A percentile compares a stretch with the other conserved stretches of the same genome.
Evolutionary conservation across 2,329 filamentous ascomycete genomes (phyloP).

Genomic region (Beauveria rudraprayagi): DNA sequence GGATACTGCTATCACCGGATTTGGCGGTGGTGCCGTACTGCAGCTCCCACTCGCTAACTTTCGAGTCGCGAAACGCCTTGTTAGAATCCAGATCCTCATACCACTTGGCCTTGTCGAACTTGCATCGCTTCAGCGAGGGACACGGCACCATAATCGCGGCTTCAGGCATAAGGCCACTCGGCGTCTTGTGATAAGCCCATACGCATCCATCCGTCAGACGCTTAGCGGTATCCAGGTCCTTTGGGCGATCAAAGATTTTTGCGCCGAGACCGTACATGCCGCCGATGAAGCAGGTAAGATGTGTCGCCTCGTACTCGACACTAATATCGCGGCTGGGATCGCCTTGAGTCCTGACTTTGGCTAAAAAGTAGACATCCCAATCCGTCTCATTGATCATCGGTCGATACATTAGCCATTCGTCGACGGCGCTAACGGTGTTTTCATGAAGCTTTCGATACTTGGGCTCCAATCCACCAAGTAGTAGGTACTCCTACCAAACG

Average conservation of each 20-base stretch:
- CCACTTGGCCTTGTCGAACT: constrained; percentile 44
- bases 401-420: constrained; percentile 67
- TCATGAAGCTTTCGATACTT: constrained; percentile 71
- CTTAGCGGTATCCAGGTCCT: constrained; percentile 55
- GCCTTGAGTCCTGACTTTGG: constrained; percentile 45
- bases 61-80: constrained; percentile 31
- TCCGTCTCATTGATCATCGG: constrained; percentile 61
- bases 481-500: constrained; percentile 51
- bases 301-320: constrained; percentile 52
- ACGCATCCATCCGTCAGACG: constrained; percentile 61
- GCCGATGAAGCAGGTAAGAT: constrained; percentile 61
- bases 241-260: constrained; percentile 50
- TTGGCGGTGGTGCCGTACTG: constrained; percentile 24
- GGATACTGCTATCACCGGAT: constrained; percentile 5
- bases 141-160: constrained; percentile 38
- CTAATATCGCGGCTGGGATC: constrained; percentile 30
- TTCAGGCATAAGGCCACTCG: constrained; percentile 60
- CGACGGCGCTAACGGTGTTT: constrained; percentile 57
- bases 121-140: constrained; percentile 35
- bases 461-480: constrained; percentile 64
- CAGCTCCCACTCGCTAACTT: constrained; percentile 37
- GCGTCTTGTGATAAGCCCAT: constrained; percentile 57
- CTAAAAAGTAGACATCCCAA: constrained; percentile 66
- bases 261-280: constrained; percentile 62
- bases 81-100: constrained; percentile 40